Evolutionary conservation across 495 filamentous ascomycete genomes (phyloP).

Genomic region (Penicillium mononematosum): DNA sequence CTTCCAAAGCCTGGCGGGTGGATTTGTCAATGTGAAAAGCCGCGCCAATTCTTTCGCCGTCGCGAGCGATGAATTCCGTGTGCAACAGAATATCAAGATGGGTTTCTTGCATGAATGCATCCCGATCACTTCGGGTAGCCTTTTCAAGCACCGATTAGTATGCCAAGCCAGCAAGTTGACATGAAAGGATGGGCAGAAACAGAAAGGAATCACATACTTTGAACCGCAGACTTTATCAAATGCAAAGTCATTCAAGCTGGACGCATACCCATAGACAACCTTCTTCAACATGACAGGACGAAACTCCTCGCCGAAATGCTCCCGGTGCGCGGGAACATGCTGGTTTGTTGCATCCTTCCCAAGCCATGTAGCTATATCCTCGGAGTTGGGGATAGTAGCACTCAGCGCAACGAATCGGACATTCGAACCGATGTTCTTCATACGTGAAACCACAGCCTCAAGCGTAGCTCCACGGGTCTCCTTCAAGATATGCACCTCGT

Average conservation of each 20-base stretch:
- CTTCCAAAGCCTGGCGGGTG: conserved; percentile 65
- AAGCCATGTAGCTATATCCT: conserved; percentile 90
- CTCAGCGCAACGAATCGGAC: conserved; percentile 90
- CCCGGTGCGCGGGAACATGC: conserved; percentile 65
- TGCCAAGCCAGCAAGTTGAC: background rate
- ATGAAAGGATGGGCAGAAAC: background rate
- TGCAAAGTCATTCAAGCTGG: conserved; percentile 71
- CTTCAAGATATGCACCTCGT: conserved; percentile 95
- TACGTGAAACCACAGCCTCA: conserved; percentile 93
- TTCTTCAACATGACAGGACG: conserved; percentile 86
- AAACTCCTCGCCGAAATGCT: conserved; percentile 89
- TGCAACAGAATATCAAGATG: conserved; percentile 91
- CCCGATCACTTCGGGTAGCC: conserved; percentile 69
- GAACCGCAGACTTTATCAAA: conserved; percentile 79
- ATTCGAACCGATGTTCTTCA: conserved; percentile 86
- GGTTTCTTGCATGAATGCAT: conserved; percentile 79
- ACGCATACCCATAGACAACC: conserved; percentile 75
- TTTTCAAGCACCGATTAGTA: conserved; percentile 20
- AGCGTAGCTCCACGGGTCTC: conserved; percentile 85
- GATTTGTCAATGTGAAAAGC: conserved; percentile 58
- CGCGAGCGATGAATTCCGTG: conserved; percentile 68
- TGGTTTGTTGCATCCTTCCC: conserved; percentile 69
- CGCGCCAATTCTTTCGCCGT: conserved; percentile 75
- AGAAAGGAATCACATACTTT: conserved; percentile 49
- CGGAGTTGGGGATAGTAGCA: conserved; percentile 90